Base-by-base conservation (phyloP, 2,329 filamentous ascomycete genomes). In the Ascochyta viciae-villosae region DNA sequence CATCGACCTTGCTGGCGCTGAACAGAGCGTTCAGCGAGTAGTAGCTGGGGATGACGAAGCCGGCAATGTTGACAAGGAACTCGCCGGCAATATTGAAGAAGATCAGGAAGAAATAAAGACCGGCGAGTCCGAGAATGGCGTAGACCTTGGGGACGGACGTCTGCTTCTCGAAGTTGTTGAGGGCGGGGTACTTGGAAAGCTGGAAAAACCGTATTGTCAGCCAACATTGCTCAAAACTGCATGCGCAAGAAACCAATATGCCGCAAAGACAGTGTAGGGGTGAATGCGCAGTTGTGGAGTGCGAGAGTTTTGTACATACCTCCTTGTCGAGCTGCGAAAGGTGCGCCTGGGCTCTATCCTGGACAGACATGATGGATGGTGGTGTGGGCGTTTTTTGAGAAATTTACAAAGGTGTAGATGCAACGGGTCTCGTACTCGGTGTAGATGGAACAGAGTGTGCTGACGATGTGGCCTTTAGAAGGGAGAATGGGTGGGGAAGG, bases 1-100 rank as follows among this genome's bases (percentile, higher is more conserved):
- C 91, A 76, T 95, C 91, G 50, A 84, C 77, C 80, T 90, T 92
- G 79, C 74, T 81, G 51, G 82, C 71, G 55, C 83, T 88, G 80
- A 95, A 95, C 58, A 96, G 82, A 31, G 91, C 91, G 66, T 85
- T 81, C 53, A 95, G 81, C 33, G 91, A 94, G 80, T 94, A 96
- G 83, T 95, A 95, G 58, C 87, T 88, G 24, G 91, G 91, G 61
- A 96, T 85, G 68, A 90, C 80, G 76, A 95, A 95, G 60, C 91
- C 91, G 66, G 91, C 90, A 65, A 92, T 80, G 82, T 96, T 96
- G 80, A 91, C 92, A 67, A 96, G 83, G 73, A 95, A 89, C 80
- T 93, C 90, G 69, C 91, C 91, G 63, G 89, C 91, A 64, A 95
- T 89, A 85, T 96, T 96, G 84, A 96, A 92, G 81, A 95, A 87